A percentile compares a stretch with the other conserved stretches of the same genome.
Evolutionary conservation across 768 basidiomycete genomes (phyloP).

Genomic region (Candolleomyces aberdarensis): DNA sequence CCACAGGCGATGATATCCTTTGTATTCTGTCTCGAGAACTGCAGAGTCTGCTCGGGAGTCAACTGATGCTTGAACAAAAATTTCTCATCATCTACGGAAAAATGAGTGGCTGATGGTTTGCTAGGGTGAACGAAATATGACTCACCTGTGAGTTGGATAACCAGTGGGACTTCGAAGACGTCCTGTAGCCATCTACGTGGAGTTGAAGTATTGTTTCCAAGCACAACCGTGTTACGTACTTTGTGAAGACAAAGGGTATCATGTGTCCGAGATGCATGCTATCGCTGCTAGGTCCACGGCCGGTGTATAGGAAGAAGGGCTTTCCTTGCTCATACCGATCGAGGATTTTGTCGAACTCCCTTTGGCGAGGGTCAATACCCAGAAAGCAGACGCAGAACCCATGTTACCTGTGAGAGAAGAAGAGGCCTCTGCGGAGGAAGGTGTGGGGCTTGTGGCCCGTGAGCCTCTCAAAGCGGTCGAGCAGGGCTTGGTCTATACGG

Average conservation of each 20-base stretch:
- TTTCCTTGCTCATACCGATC: conserved; percentile 96
- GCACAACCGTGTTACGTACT: conserved; percentile 44
- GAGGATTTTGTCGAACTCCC: conserved; percentile 90
- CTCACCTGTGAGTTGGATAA: conserved; percentile 91
- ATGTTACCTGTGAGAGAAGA: conserved; percentile 93
- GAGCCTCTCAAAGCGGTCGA: conserved; percentile 86
- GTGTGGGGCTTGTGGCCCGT: conserved; percentile 89
- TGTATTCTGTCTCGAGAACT: conserved; percentile 84
- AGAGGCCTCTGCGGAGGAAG: conserved; percentile 86
- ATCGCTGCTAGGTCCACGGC: conserved; percentile 93
- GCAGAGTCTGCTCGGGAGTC: conserved; percentile 82
- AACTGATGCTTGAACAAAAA: conserved; percentile 96
- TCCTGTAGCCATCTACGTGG: conserved; percentile 82
- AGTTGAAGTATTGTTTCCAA: conserved; percentile 24
- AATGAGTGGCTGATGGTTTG: background rate
- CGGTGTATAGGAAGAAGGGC: conserved; percentile 97
- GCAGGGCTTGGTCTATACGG: conserved; percentile 66
- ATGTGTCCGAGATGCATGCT: conserved; percentile 98
- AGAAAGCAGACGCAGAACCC: background rate
- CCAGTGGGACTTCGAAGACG: conserved; percentile 90
- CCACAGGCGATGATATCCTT: conserved; percentile 96
- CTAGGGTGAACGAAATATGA: background rate
- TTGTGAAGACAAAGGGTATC: conserved; percentile 96
- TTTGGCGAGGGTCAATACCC: conserved; percentile 25
- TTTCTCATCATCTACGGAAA: conserved; percentile 85